These are phyloP conservation scores for Gnomoniopsis smithogilvyi DNA, from an alignment of 2,329 filamentous ascomycete species.

Conservation along the genomic window DNA sequence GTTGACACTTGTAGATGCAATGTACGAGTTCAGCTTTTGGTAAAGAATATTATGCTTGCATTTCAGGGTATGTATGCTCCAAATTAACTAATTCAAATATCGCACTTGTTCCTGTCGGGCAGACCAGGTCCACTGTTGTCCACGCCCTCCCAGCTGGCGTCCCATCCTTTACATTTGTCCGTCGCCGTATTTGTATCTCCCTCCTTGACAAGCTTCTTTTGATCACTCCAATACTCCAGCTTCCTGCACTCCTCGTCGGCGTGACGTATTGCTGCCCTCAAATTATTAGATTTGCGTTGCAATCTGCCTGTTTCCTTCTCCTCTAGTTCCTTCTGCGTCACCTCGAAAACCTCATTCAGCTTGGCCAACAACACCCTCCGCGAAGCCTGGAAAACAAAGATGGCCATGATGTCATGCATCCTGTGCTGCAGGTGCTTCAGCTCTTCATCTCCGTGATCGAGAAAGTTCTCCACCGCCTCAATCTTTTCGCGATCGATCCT, in stretches of 20 bases:
- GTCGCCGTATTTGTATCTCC: conserved; percentile 45
- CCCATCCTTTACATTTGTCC: conserved; percentile 40
- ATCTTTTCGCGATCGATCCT: conserved; percentile 89
- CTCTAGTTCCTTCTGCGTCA: conserved; percentile 46
- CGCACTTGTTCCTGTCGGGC: conserved; percentile 27
- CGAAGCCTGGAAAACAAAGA: conserved; percentile 87
- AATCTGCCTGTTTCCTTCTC: conserved; percentile 33
- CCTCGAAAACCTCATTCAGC: conserved; percentile 63
- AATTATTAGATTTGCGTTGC: conserved; percentile 55
- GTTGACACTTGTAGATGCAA: no score
- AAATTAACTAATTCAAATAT: not conserved
- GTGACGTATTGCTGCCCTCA: conserved; percentile 71
- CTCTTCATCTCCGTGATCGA: conserved; percentile 74
- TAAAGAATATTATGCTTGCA: not conserved
- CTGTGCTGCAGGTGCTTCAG: conserved; percentile 69
- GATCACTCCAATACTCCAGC: conserved; percentile 85
- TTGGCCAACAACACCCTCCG: conserved; percentile 71
- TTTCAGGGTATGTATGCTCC: conserved; percentile 20
- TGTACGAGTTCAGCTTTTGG: not conserved
- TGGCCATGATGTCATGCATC: conserved; percentile 82
- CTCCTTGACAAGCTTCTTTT: conserved; percentile 62
- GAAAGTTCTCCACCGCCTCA: conserved; percentile 75
- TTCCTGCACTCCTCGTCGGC: conserved; percentile 78
- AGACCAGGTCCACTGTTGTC: conserved; percentile 49
- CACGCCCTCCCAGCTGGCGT: conserved; percentile 46